Evolutionary conservation across 306 rosid genomes (phyloP).

Genomic region (Dryas alaskensis): DNA sequence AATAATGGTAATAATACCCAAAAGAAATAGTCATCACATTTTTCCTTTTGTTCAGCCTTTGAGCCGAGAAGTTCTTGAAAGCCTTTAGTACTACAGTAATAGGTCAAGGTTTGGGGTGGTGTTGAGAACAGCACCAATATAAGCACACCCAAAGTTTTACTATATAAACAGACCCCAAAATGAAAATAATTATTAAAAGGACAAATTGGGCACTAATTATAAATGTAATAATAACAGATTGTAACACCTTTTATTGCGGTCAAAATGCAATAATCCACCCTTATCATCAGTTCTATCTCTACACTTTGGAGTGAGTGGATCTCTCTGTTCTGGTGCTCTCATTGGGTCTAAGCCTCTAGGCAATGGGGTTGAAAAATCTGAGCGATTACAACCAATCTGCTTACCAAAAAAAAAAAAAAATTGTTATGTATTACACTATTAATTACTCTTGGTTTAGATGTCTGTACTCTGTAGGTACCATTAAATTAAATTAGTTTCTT

Average conservation of each 20-base stretch:
- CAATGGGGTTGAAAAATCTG: too few relatives aligned
- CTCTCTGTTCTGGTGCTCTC: not conserved
- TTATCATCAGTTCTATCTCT: conserved; percentile 4
- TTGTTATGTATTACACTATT: too few relatives aligned
- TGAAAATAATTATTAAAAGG: conserved; percentile 31
- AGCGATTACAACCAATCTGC: too few relatives aligned
- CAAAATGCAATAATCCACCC: conserved; percentile 54
- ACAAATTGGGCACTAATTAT: conserved; percentile 36
- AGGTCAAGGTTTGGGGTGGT: too few relatives aligned
- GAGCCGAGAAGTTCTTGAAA: conserved; percentile 2
- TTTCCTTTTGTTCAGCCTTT: not conserved
- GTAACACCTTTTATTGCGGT: conserved; percentile 35
- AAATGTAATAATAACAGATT: conserved; percentile 35
- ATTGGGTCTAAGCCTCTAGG: too few relatives aligned
- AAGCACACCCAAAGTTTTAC: too few relatives aligned
- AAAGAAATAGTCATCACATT: not conserved
- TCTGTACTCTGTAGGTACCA: too few relatives aligned
- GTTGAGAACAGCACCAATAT: not conserved
- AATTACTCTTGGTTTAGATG: too few relatives aligned
- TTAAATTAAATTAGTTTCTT: too few relatives aligned
- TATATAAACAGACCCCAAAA: conserved; percentile 7
- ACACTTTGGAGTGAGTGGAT: conserved; percentile 11
- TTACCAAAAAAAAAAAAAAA: too few relatives aligned
- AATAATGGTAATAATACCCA: not conserved
- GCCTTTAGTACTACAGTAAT: not conserved